phyloP scores from a whole-genome alignment of 805 yeast species.

The Jamesozyma spencerorum region DNA sequence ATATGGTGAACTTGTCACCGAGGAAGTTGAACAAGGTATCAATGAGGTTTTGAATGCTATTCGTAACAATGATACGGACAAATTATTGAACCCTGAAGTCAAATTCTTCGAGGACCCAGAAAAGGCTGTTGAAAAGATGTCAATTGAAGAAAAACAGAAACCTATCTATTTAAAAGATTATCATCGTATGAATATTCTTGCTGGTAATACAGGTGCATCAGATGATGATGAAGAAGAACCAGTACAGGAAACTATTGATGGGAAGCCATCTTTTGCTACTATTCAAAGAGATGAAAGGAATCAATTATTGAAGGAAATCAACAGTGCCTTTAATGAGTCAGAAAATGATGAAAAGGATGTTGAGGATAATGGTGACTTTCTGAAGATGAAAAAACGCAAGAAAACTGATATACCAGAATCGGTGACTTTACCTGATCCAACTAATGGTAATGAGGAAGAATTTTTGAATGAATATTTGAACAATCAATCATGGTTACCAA shows the following conservation, averaged over 20 bases:
- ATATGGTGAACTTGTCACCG: slow-evolving; percentile 78
- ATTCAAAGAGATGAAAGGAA: slow-evolving; percentile 68
- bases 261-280: slow-evolving; percentile 56
- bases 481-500: slow-evolving; percentile 85
- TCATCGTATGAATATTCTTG: slow-evolving; percentile 73
- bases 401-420: slow-evolving; percentile 27
- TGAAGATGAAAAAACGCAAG: slow-evolving; percentile 45
- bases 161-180: slow-evolving; percentile 89
- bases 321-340: slow-evolving; percentile 49
- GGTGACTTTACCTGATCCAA: slow-evolving; percentile 55
- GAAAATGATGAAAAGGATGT: slow-evolving; percentile 36
- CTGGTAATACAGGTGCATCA: slow-evolving; percentile 51
- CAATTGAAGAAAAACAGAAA: slow-evolving; percentile 38
- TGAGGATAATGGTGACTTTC: slow-evolving; percentile 38
- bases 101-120: slow-evolving; percentile 68
- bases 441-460: slow-evolving; percentile 45
- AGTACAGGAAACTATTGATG: slow-evolving; percentile 34
- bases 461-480: slow-evolving; percentile 67
- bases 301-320: slow-evolving; percentile 68
- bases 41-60: slow-evolving; percentile 62
- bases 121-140: slow-evolving; percentile 28
- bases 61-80: slow-evolving; percentile 50
- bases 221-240: slow-evolving; percentile 47
- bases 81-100: slow-evolving; percentile 54
- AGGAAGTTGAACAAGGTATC: slow-evolving; percentile 74